A percentile compares a stretch with the other conserved stretches of the same genome.
Evolutionary conservation across 2,329 filamentous ascomycete genomes (phyloP).

Genomic region (Pseudogymnoascus sp.): DNA sequence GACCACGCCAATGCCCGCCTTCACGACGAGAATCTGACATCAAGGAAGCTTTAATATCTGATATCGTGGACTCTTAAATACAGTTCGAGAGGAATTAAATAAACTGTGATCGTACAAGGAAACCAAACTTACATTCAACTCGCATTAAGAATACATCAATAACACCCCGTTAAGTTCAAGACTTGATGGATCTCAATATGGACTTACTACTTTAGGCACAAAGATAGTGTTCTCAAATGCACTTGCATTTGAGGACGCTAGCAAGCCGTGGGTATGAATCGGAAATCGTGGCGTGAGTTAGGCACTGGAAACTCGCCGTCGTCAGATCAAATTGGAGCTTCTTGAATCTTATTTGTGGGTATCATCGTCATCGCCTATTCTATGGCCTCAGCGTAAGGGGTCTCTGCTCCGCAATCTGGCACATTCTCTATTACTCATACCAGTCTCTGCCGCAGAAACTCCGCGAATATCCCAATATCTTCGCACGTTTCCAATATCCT

Average conservation of each 20-base stretch:
- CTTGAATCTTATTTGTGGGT: conserved; percentile 1
- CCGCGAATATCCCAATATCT: conserved; percentile 46
- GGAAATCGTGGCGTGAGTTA: background rate
- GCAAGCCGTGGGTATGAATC: no score
- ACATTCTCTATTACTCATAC: conserved; percentile 15
- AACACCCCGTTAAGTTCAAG: background rate
- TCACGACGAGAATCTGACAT: background rate
- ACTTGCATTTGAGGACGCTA: background rate
- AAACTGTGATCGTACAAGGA: background rate
- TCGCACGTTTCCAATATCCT: conserved; percentile 41
- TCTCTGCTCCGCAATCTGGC: background rate
- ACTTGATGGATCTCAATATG: background rate
- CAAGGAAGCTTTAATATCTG: background rate
- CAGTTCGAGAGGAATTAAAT: background rate
- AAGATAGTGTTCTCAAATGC: background rate
- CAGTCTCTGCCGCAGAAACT: conserved; percentile 38
- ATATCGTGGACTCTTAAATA: background rate
- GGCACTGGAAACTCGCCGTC: background rate
- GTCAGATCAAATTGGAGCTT: background rate
- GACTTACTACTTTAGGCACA: background rate
- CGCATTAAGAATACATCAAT: background rate
- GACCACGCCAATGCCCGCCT: background rate
- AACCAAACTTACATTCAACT: background rate
- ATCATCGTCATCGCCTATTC: conserved; percentile 3
- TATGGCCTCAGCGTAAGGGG: background rate